Evolutionary conservation across 1,284 basidiomycete species (phyloP).

Genomic region (Uromyces viciae-fabae): DNA sequence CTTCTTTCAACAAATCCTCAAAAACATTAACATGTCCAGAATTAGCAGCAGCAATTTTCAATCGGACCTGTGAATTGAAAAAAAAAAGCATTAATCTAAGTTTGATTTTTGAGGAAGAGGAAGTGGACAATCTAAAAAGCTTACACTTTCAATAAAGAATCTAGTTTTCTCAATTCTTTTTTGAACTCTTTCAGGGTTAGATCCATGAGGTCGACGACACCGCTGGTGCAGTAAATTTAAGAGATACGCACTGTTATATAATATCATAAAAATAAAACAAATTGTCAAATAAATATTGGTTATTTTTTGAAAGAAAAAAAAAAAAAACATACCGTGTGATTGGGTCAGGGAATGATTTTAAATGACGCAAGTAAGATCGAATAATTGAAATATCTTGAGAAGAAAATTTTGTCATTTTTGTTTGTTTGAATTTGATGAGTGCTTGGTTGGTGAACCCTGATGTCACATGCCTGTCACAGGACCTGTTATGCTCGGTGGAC

Average conservation of each 20-base stretch:
- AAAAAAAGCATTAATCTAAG: neutral
- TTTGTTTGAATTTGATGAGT: too few relatives aligned
- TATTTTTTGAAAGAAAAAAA: too few relatives aligned
- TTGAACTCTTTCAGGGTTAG: conserved; percentile 13
- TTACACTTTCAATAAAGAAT: conserved; percentile 25
- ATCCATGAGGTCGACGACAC: conserved; percentile 29
- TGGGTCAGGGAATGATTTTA: conserved; percentile 18
- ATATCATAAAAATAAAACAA: neutral
- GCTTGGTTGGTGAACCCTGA: too few relatives aligned
- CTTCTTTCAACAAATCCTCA: conserved; percentile 26
- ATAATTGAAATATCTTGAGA: neutral
- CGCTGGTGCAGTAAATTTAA: conserved; percentile 29
- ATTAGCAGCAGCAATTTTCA: conserved; percentile 32
- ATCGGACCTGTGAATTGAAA: neutral
- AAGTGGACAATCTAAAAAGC: neutral
- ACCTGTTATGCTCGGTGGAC: too few relatives aligned
- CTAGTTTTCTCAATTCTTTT: conserved; percentile 19
- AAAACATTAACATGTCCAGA: conserved; percentile 31
- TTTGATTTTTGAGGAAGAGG: neutral
- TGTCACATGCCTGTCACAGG: too few relatives aligned
- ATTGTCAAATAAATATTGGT: neutral
- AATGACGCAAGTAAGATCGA: conserved; percentile 27
- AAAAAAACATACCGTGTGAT: conserved; percentile 24
- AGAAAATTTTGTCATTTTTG: conserved; percentile 1
- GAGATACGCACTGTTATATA: conserved; percentile 28